A percentile compares a stretch with the other conserved stretches of the same genome.
Evolutionary conservation across 1,139 yeast genomes (phyloP).

Genomic region (Groenewaldozyma sp.): DNA sequence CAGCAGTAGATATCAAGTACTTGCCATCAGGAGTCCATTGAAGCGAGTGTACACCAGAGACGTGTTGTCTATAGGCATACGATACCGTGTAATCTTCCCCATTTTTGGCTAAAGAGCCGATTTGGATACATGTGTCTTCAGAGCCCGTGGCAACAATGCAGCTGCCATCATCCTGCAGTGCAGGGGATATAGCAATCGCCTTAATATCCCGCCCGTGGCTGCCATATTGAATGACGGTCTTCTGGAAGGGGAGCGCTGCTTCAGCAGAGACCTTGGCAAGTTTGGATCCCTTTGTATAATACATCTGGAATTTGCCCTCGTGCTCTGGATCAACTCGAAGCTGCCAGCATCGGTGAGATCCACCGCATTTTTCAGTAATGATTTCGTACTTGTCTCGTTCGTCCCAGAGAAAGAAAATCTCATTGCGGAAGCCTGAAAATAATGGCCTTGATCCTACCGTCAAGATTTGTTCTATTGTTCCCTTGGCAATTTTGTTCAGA

Average conservation of each 20-base stretch:
- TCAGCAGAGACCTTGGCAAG: slow-evolving; percentile 10
- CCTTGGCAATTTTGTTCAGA: slow-evolving; percentile 59
- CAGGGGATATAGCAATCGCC: slow-evolving; percentile 27
- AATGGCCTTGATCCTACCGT: slow-evolving; percentile 39
- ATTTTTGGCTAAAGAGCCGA: slow-evolving; percentile 38
- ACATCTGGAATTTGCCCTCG: slow-evolving; percentile 29
- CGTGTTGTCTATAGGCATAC: slow-evolving; percentile 70
- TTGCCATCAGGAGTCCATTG: slow-evolving; percentile 45
- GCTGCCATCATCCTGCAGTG: slow-evolving; percentile 11
- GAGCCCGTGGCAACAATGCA: slow-evolving; percentile 58
- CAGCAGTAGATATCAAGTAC: slow-evolving; percentile 63
- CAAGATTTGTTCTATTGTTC: slow-evolving; percentile 67
- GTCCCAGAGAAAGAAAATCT: slow-evolving; percentile 71
- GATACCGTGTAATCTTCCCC: slow-evolving; percentile 32
- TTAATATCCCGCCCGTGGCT: slow-evolving; percentile 80
- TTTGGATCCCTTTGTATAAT: slow-evolving; percentile 45
- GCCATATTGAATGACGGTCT: slow-evolving; percentile 41
- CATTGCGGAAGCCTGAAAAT: slow-evolving; percentile 75
- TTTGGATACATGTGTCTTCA: slow-evolving; percentile 72
- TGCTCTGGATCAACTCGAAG: slow-evolving; percentile 15
- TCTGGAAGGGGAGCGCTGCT: slow-evolving; percentile 19
- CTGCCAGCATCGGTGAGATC: slow-evolving; percentile 79
- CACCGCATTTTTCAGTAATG: slow-evolving; percentile 74
- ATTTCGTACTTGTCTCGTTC: slow-evolving; percentile 69
- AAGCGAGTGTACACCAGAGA: slow-evolving; percentile 76